These are phyloP conservation scores for Schwanniomyces etchellsii DNA, from an alignment of 1,139 yeast species.

Conservation along the genomic window DNA sequence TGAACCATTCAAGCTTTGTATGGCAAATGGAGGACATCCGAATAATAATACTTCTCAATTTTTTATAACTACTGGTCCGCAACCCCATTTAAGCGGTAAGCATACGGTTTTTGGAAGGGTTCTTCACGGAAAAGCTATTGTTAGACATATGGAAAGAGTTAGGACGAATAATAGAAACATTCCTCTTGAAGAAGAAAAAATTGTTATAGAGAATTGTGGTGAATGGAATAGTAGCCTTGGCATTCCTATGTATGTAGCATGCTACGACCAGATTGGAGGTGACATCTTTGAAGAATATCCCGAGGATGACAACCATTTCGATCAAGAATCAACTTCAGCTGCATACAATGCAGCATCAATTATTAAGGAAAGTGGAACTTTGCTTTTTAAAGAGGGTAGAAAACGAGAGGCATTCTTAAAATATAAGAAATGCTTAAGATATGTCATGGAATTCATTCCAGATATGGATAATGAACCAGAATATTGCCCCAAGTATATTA, in stretches of 20 bases:
- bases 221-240: conserved; percentile 49
- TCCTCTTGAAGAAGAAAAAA: conserved; percentile 38
- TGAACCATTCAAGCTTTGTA: conserved; percentile 50
- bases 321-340: conserved; percentile 50
- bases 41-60: conserved; percentile 70
- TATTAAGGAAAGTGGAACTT: conserved; percentile 64
- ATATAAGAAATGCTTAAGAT: conserved; percentile 58
- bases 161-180: conserved; percentile 36
- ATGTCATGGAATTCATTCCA: conserved; percentile 66
- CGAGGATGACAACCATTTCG: conserved; percentile 57
- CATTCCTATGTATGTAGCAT: conserved; percentile 57
- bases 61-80: conserved; percentile 66
- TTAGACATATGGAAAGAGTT: conserved; percentile 57
- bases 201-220: conserved; percentile 60
- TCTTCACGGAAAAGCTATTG: conserved; percentile 60
- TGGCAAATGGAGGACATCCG: conserved; percentile 64
- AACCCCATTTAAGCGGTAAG: conserved; percentile 69
- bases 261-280: conserved; percentile 56
- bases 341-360: conserved; percentile 46
- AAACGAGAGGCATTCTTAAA: conserved; percentile 50
- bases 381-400: conserved; percentile 49
- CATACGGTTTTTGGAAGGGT: conserved; percentile 75
- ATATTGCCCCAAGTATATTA: conserved; percentile 42
- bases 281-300: conserved; percentile 74
- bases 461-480: conserved; percentile 62